These are phyloP conservation scores for Falciphora oryzae DNA, from an alignment of 2,329 filamentous ascomycete genomes.

Conservation along the genomic window DNA sequence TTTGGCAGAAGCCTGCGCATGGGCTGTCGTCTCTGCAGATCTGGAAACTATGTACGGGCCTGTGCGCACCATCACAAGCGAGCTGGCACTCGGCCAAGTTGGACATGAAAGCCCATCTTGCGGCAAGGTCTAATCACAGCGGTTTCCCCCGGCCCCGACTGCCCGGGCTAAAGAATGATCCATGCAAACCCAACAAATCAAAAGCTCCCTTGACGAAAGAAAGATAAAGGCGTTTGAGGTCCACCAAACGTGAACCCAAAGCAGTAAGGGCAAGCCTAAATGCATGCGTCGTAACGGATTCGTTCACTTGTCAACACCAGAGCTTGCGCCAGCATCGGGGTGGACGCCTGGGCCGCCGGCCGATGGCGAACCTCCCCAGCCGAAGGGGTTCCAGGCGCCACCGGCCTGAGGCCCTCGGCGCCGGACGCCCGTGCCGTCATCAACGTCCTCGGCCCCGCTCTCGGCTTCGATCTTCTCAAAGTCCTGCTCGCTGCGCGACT, in stretches of 20 bases:
- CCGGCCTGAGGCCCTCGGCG: conserved; percentile 19
- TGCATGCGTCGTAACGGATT: neutral
- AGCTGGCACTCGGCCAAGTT: neutral
- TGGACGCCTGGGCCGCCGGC: neutral
- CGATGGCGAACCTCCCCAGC: conserved; percentile 28
- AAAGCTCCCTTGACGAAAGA: neutral
- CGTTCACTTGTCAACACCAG: conserved; percentile 29
- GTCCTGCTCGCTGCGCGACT: conserved; percentile 79
- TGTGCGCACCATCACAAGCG: neutral
- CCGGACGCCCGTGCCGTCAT: conserved; percentile 24
- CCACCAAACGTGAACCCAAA: neutral
- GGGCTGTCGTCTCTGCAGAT: neutral
- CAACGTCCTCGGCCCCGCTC: conserved; percentile 46
- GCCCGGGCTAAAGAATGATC: neutral
- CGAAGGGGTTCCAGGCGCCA: conserved; percentile 46
- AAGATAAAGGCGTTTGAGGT: neutral
- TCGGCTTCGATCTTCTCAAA: conserved; percentile 82
- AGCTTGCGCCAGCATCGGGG: conserved; percentile 25
- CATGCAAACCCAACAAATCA: neutral
- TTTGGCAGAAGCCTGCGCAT: neutral
- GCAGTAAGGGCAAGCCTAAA: neutral
- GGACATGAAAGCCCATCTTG: conserved; percentile 3
- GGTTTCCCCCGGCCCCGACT: neutral
- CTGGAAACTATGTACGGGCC: neutral
- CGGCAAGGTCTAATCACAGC: conserved; percentile 3